phyloP scores from a whole-genome alignment of 331 rosid species.

The Dryas integrifolia region DNA sequence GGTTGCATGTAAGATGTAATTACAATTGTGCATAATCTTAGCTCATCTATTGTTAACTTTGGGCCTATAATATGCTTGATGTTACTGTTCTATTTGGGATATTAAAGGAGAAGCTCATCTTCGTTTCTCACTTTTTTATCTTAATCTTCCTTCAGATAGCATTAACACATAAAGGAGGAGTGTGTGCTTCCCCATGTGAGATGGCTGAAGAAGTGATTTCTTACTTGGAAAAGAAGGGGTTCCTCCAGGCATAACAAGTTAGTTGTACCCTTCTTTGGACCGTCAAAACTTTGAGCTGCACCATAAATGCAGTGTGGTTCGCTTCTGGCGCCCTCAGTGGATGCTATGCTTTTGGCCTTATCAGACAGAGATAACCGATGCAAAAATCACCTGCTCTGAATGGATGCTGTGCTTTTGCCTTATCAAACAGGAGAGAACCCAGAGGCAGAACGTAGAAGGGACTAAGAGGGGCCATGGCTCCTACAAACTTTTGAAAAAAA shows the following conservation, averaged over 20 bases:
- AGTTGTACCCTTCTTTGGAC: neutral
- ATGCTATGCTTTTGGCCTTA: neutral
- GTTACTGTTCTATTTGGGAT: neutral
- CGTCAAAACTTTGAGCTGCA: neutral
- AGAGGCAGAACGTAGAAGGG: no score
- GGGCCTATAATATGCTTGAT: neutral
- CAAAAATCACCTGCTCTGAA: neutral
- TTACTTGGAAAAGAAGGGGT: constrained; percentile 42
- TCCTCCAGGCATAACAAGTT: constrained; percentile 31
- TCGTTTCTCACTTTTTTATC: neutral
- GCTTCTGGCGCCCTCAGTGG: neutral
- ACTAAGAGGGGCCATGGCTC: no score
- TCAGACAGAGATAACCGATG: constrained; percentile 3
- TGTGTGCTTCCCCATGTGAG: constrained; percentile 33
- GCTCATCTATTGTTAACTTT: neutral
- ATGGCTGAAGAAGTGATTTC: constrained; percentile 46
- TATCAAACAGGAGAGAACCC: neutral
- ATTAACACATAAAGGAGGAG: constrained; percentile 28
- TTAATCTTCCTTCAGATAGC: constrained; percentile 32
- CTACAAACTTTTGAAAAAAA: no score
- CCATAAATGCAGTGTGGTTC: neutral
- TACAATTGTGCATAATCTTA: neutral
- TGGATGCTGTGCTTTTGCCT: constrained; percentile 5
- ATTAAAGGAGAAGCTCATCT: no score
- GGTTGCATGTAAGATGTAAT: neutral